phyloP scores from a whole-genome alignment of 306 rosid genomes.

The Datisca glomerata region DNA sequence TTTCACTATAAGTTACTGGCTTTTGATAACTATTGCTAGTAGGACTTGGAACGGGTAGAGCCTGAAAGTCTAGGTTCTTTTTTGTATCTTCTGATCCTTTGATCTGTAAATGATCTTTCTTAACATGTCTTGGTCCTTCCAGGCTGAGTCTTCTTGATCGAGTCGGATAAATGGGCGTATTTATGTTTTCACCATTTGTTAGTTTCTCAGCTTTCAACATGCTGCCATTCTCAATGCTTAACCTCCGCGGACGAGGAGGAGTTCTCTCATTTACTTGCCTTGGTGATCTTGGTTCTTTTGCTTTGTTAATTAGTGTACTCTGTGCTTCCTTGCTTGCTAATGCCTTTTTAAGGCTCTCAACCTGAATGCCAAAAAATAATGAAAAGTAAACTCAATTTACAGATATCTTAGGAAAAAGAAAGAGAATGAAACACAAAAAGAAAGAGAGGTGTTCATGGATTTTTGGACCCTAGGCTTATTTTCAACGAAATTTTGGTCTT shows the following conservation, averaged over 20 bases:
- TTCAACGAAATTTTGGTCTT: not conserved
- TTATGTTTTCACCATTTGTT: slow-evolving; percentile 32
- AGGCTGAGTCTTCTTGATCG: slow-evolving; percentile 61
- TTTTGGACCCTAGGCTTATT: too few species aligned
- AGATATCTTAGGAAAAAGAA: too few species aligned
- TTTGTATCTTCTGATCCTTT: slow-evolving; percentile 27
- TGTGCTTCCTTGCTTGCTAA: slow-evolving; percentile 54
- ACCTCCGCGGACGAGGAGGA: slow-evolving; percentile 46
- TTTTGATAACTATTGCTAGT: slow-evolving; percentile 28
- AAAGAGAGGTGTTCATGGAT: slow-evolving; percentile 5
- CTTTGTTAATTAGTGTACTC: slow-evolving; percentile 18
- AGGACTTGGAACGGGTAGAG: slow-evolving; percentile 35
- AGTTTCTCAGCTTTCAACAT: slow-evolving; percentile 26
- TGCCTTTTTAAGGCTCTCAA: slow-evolving; percentile 68
- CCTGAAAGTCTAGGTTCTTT: slow-evolving; percentile 28
- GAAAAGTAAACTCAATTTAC: too few species aligned
- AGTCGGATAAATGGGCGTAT: slow-evolving; percentile 35
- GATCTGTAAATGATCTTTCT: slow-evolving; percentile 31
- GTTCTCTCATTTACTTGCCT: slow-evolving; percentile 29
- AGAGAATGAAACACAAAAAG: not conserved
- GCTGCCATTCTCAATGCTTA: slow-evolving; percentile 68
- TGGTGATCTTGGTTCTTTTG: slow-evolving; percentile 30
- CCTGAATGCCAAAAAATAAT: slow-evolving; percentile 28
- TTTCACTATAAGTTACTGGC: slow-evolving; percentile 23
- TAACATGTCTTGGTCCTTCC: slow-evolving; percentile 58